Base-by-base conservation (phyloP, 192 early-diverging fungal genomes). In the Entomortierella parvispora region DNA sequence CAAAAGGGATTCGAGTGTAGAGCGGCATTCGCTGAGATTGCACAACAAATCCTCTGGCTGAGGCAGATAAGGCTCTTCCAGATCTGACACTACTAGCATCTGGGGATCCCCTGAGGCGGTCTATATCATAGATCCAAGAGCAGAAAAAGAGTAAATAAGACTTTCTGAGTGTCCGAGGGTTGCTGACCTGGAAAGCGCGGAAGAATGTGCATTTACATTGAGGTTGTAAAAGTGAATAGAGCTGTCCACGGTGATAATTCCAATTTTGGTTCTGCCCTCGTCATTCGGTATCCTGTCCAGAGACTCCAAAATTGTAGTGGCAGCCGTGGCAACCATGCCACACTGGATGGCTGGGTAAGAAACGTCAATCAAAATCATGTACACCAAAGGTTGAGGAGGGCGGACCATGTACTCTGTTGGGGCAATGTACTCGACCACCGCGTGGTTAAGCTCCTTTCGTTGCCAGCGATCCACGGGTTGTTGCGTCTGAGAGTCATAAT, bases 361-460 rank as follows among this genome's bases (percentile, higher is more conserved):
- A 1, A 99, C 96, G 71, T 99, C 97, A 59, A 99, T 93, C 20
- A 99, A 81, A 82, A 99, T 97, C 51, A 98, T 84, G 46, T 94
- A 91, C 18, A 95, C 94, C 37, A 95, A 91, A 23, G 97, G 95
- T 83, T 97, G 95, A 47, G 97, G 97, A n/a, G 97, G 97, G 3
- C 97, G 92, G 26, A 93, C 91, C 96, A 98, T 99, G 80, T 99
- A 99, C 77, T 98, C 96, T 64, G 93, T 91, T 6, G 97, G 96
- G 20, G 97, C 97, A 62, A 98, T 85, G 82, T 93, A 98, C 81
- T 99, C 97, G 0, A 99, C 93, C 40, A 93, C 92, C 8, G 89
- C 84, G 71, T 96, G 86, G 66, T 93, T 97, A 51, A 99, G 82
- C 57, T 99, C 97, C 9, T 93, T 84, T 28, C 96, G 90, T 48